Conservation (phyloP, 108 stramenopile species). For the Pseudonitzschia multistriata region DNA sequence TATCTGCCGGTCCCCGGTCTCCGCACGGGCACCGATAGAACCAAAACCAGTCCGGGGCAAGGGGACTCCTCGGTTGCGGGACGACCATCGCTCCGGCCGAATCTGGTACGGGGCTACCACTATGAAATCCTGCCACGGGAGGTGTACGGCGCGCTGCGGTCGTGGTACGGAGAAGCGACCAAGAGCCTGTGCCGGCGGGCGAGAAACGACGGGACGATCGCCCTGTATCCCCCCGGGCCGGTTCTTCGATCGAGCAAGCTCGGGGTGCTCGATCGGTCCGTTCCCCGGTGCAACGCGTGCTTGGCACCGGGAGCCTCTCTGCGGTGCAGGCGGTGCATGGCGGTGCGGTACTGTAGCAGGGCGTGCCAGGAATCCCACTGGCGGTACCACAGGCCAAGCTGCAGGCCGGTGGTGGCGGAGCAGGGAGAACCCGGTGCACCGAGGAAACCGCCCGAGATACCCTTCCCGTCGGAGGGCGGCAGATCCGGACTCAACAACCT, state of each 20-base stretch:
- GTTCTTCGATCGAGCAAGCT: not conserved
- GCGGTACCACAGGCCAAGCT: constrained; percentile 54
- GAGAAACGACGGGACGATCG: constrained; percentile 13
- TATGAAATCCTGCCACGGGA: constrained; percentile 79
- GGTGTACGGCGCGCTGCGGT: constrained; percentile 61
- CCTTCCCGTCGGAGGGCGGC: constrained; percentile 25
- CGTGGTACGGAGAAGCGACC: constrained; percentile 76
- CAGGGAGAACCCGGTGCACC: constrained; percentile 12
- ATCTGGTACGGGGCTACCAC: constrained; percentile 80
- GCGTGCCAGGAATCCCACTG: constrained; percentile 70
- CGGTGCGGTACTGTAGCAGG: constrained; percentile 55
- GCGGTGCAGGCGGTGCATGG: constrained; percentile 48
- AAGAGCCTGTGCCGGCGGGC: constrained; percentile 56
- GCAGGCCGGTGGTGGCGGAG: constrained; percentile 22
- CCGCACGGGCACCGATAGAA: not conserved
- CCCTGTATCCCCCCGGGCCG: constrained; percentile 19
- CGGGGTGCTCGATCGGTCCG: not conserved
- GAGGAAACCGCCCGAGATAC: not conserved
- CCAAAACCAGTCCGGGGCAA: not conserved
- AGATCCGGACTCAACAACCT: constrained; percentile 89
- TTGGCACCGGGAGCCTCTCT: constrained; percentile 41
- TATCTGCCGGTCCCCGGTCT: not conserved
- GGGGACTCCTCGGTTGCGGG: no score
- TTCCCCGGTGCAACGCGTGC: constrained; percentile 51
- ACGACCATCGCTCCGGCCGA: constrained; percentile 29